Conservation (phyloP, 805 yeast species). For the Allodekkera sacchari region DNA sequence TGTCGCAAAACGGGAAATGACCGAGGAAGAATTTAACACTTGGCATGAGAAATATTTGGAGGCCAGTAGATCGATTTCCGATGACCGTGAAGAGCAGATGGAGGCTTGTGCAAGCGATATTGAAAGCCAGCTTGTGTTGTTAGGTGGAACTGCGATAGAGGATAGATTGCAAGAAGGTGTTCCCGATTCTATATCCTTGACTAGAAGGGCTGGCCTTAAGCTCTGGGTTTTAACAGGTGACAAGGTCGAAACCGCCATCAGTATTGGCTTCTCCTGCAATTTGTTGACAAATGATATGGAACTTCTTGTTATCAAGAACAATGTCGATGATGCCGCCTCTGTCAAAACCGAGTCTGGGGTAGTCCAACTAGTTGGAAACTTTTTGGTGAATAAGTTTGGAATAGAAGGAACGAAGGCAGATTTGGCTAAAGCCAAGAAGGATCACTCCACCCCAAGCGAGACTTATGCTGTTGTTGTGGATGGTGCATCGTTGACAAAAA, state of each 20-base stretch:
- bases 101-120: conserved; percentile 49
- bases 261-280: conserved; percentile 75
- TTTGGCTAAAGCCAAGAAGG: conserved; percentile 40
- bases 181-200: conserved; percentile 59
- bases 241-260: conserved; percentile 75
- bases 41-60: conserved; percentile 52
- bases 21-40: conserved; percentile 32
- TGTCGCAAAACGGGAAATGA: conserved; percentile 49
- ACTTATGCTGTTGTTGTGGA: conserved; percentile 58
- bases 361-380: conserved; percentile 31
- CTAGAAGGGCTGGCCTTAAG: conserved; percentile 68
- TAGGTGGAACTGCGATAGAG: conserved; percentile 81
- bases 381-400: conserved; percentile 40
- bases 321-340: conserved; percentile 13
- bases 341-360: conserved; percentile 5
- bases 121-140: conserved; percentile 45
- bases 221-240: conserved; percentile 83
- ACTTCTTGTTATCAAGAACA: conserved; percentile 45
- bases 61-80: conserved; percentile 49
- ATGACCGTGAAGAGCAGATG: conserved; percentile 49
- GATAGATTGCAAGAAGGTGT: conserved; percentile 74
- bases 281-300: conserved; percentile 62
- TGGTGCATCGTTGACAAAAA: conserved; percentile 48
- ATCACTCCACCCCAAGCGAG: conserved; percentile 58
- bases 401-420: conserved; percentile 36